A percentile compares a stretch with the other conserved stretches of the same genome.
These are phyloP conservation scores for Xylaria sp. DNA, from an alignment of 2,329 filamentous ascomycete genomes.

Conservation along the genomic window DNA sequence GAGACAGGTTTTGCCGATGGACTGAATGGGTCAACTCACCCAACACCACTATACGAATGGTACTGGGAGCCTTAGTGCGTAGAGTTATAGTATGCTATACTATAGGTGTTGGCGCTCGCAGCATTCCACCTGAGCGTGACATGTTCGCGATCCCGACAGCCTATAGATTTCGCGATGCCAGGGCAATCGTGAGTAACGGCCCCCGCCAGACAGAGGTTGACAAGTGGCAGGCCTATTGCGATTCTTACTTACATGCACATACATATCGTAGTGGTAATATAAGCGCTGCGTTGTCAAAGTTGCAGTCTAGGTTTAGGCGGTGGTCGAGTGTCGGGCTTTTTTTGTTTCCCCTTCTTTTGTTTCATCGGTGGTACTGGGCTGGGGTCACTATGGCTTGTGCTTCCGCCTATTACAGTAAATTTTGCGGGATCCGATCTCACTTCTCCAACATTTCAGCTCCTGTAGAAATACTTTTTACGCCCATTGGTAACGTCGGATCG, in stretches of 20 bases:
- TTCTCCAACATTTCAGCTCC: constrained; percentile 6
- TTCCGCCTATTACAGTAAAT: not conserved
- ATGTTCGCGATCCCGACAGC: constrained; percentile 15
- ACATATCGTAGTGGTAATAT: not conserved
- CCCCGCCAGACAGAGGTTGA: constrained; percentile 28
- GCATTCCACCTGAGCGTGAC: constrained; percentile 13
- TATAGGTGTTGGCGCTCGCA: constrained; percentile 10
- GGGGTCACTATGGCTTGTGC: no score
- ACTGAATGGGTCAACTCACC: constrained; percentile 5
- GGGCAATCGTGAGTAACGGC: constrained; percentile 1
- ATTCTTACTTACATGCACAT: not conserved
- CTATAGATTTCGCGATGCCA: constrained; percentile 15
- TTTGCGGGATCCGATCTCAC: not conserved
- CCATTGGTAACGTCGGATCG: constrained; percentile 23
- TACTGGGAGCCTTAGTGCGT: constrained; percentile 6
- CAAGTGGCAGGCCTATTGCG: constrained; percentile 28
- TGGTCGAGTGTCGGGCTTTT: not conserved
- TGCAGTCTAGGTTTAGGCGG: constrained; percentile 26
- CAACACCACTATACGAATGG: constrained; percentile 7
- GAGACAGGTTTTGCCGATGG: constrained; percentile 7
- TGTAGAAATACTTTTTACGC: not conserved
- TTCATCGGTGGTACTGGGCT: not conserved
- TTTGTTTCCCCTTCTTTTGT: constrained; percentile 1
- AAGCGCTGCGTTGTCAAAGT: constrained; percentile 36
- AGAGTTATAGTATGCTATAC: constrained; percentile 2